Evolutionary conservation across 306 rosid genomes (phyloP), one percentile per base, ranked within the genome.

Genomic region (Oxytropis ochrocephala): DNA sequence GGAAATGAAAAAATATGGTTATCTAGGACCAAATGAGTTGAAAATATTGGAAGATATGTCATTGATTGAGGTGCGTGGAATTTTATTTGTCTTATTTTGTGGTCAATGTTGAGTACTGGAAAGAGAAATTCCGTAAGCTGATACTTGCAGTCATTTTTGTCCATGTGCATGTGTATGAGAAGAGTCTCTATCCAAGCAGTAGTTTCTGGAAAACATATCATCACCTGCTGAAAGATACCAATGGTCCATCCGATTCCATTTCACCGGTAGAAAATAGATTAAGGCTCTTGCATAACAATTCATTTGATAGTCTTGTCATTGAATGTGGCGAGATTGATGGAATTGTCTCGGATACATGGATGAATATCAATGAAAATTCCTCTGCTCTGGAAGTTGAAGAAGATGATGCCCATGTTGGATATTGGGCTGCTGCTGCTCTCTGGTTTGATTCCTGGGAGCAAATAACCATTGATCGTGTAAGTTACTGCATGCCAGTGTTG

Each of bases 261-360:
- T 72, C 80, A 48, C 82, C 82, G 4, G 56, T 60, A 39, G 88
- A 79, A 81, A 74, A 77, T 81, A 72, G 67, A 75, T 80, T 85
- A 76, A 63, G 35, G 70, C 85, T 91, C 41, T 74, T 88, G 85
- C 79, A 59, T 79, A 78, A 85, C 46, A 71, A 75, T 72, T 75
- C 75, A 72, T 75, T 79, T 79, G 88, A 74, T 76, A 80, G 78
- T 73, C 70, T 75, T 73, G 66, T 65, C 75, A 82, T 93, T 66
- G 91, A 90, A 72, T 88, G 97, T 59, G 90, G 91, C 74, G 98
- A 90, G 79, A 79, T 93, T 72, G 97, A 93, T 74, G 98, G 98
- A 63, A 83, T 86, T 77, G 97, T 93, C 67, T 78, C 64, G 50
- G 97, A 90, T 47, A 80, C 96, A 1, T 93, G 98, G 98, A 75